These are phyloP conservation scores for Populus hybrid DNA, from an alignment of 441 rosid species.

Conservation along the genomic window DNA sequence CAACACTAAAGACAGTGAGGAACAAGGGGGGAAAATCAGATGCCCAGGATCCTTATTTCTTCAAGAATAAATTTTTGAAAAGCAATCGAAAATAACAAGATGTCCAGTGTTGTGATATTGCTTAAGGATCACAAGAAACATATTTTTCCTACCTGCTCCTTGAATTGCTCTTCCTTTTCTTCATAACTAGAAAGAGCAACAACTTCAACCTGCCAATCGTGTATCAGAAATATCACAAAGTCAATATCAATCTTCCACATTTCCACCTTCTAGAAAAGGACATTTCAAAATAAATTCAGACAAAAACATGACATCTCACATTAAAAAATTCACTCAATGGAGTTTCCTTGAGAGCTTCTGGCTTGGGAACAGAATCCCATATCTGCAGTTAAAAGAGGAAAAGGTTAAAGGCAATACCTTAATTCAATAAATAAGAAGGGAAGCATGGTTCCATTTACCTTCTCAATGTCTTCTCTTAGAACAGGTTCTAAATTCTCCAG, in stretches of 20 bases:
- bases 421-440: slow-evolving; percentile 6
- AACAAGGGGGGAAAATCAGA: not conserved
- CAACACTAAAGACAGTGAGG: not conserved
- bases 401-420: slow-evolving; percentile 13
- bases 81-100: not conserved
- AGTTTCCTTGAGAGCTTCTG: slow-evolving; percentile 88
- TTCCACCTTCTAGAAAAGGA: slow-evolving; percentile 10
- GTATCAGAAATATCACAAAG: slow-evolving; percentile 10
- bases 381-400: slow-evolving; percentile 53
- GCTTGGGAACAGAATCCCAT: slow-evolving; percentile 98
- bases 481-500: slow-evolving; percentile 94
- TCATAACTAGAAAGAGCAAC: slow-evolving; percentile 97
- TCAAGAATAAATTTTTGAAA: not conserved
- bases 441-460: slow-evolving; percentile 46
- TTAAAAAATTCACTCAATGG: slow-evolving; percentile 96
- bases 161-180: slow-evolving; percentile 96
- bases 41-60: not conserved
- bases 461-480: slow-evolving; percentile 95
- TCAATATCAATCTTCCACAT: slow-evolving; percentile 6
- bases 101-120: not conserved
- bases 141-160: slow-evolving; percentile 71
- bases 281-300: not conserved
- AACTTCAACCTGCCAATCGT: slow-evolving; percentile 77
- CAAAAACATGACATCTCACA: slow-evolving; percentile 39
- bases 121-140: not conserved